phyloP scores from a whole-genome alignment of 148 eudicot genomes.

The Vaccinium myrtillus region DNA sequence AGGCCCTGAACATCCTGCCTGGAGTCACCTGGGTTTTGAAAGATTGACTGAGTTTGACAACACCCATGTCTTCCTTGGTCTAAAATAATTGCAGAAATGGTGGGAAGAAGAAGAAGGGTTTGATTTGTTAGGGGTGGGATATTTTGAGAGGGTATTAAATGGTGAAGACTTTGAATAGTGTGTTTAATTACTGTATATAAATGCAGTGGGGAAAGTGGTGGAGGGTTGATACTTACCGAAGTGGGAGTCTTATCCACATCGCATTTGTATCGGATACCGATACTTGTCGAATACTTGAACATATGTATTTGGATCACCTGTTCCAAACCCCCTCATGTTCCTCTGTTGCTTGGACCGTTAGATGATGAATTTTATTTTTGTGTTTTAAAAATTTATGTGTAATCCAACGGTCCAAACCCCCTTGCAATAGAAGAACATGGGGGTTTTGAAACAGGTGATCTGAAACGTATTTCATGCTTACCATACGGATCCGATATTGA shows the following conservation, averaged over 20 bases:
- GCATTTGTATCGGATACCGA: background rate
- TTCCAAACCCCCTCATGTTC: no score
- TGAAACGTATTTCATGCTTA: background rate
- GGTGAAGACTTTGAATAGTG: background rate
- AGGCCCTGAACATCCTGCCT: constrained; percentile 28
- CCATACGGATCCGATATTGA: background rate
- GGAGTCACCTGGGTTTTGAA: constrained; percentile 27
- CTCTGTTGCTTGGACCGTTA: no score
- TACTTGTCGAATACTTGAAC: background rate
- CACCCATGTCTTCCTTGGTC: constrained; percentile 18
- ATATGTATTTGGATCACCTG: background rate
- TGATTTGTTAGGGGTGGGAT: background rate
- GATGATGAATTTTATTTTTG: no score
- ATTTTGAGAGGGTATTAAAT: background rate
- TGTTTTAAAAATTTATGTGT: no score
- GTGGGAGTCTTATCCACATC: background rate
- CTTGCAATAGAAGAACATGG: no score
- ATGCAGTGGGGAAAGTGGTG: background rate
- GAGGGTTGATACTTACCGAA: background rate
- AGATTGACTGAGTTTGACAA: constrained; percentile 20
- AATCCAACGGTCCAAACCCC: no score
- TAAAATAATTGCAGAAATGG: background rate
- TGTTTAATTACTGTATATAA: no score
- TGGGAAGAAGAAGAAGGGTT: background rate
- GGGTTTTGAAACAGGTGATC: no score